phyloP scores from a whole-genome alignment of 2,329 filamentous ascomycete species.

The Chrysoporthe puriensis region DNA sequence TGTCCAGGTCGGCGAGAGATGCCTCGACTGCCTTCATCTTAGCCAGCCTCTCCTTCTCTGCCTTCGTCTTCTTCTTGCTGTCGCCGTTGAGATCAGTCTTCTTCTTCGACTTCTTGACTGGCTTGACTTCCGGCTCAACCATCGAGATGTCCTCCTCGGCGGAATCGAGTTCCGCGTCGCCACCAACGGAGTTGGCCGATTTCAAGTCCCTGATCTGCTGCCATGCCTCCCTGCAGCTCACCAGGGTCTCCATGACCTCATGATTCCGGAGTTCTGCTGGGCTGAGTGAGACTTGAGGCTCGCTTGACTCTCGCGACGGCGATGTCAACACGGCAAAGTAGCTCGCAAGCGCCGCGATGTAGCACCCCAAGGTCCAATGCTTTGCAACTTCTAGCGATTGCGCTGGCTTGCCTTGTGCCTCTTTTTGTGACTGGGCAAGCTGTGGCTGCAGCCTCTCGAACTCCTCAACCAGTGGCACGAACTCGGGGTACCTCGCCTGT shows the following conservation, averaged over 20 bases:
- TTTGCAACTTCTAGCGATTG: conserved; percentile 69
- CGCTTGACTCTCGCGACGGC: conserved; percentile 63
- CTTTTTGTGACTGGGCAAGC: conserved; percentile 60
- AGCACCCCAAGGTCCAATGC: conserved; percentile 80
- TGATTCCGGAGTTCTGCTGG: conserved; percentile 86
- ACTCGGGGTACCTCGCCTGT: conserved; percentile 85
- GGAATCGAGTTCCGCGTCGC: conserved; percentile 34
- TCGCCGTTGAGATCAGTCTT: conserved; percentile 18
- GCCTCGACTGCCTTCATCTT: conserved; percentile 67
- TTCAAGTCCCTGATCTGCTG: conserved; percentile 70
- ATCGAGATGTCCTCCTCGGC: conserved; percentile 34
- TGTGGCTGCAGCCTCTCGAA: conserved; percentile 73
- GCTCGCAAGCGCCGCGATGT: conserved; percentile 84
- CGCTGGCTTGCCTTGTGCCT: conserved; percentile 55
- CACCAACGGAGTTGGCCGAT: conserved; percentile 41
- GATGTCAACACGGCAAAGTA: conserved; percentile 95
- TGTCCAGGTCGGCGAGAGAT: conserved; percentile 69
- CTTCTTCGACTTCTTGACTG: conserved; percentile 41
- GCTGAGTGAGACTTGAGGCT: conserved; percentile 63
- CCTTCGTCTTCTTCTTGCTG: conserved; percentile 44
- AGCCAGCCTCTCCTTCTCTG: conserved; percentile 42
- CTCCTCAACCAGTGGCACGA: conserved; percentile 83
- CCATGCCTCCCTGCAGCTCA: conserved; percentile 84
- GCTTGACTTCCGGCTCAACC: conserved; percentile 37
- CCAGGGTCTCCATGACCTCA: conserved; percentile 82